Evolutionary conservation across 345 rosid species (phyloP).

Genomic region (Gossypium raimondii): DNA sequence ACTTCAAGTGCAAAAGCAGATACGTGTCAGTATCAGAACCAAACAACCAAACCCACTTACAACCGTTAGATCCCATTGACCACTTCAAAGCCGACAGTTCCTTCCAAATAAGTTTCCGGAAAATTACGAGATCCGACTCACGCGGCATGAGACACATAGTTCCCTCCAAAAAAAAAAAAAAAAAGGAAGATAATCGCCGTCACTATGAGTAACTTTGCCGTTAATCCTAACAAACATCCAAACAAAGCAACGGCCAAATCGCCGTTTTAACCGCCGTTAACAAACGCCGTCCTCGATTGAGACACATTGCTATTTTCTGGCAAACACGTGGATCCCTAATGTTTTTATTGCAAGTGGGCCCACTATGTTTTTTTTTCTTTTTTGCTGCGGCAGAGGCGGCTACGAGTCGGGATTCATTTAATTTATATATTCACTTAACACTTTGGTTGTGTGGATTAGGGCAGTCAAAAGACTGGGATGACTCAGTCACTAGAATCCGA

Average conservation of each 20-base stretch:
- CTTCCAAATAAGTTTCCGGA: slow-evolving; percentile 3
- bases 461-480: background rate
- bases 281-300: slow-evolving; percentile 15
- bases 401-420: background rate
- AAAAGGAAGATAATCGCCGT: background rate
- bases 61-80: slow-evolving; percentile 16
- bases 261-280: slow-evolving; percentile 35
- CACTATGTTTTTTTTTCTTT: background rate
- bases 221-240: background rate
- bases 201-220: slow-evolving; percentile 10
- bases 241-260: slow-evolving; percentile 17
- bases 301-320: background rate
- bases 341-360: background rate
- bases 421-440: background rate
- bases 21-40: background rate
- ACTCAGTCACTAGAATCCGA: background rate
- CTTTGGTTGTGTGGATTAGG: background rate
- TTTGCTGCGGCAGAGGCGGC: background rate
- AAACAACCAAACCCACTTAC: background rate
- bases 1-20: background rate
- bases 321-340: slow-evolving; percentile 14
- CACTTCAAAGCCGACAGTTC: slow-evolving; percentile 11
- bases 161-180: background rate
- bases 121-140: slow-evolving; percentile 3
- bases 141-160: background rate